Evolutionary conservation across 352 stramenopile genomes (phyloP), one percentile per base, ranked within the genome.

Genomic region (Globisporangium camurandrum): DNA sequence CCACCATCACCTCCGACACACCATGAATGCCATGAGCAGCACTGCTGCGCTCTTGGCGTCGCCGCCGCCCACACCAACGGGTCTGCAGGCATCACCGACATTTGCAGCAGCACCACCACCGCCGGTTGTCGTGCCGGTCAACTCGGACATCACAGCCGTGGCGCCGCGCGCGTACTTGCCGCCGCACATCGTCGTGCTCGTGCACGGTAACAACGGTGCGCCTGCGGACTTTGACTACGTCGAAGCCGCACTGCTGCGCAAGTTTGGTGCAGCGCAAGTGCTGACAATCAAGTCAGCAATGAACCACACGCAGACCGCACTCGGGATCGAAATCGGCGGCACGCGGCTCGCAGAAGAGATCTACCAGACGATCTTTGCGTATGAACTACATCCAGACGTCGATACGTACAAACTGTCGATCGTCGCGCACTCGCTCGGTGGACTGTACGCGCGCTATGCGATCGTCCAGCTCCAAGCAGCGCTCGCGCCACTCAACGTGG

Each of bases 131-230:
- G 36, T 22, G 17, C 6, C 36, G 17, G 36, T 36, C 24, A 24
- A 47, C 41, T 27, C 44, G 31, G 19, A n/a, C n/a, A n/a, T n/a
- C n/a, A n/a, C n/a, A n/a, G n/a, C n/a, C n/a, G n/a, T n/a, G n/a
- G n/a, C n/a, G n/a, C n/a, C 19, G 0, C 53, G n/a, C 26, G 39
- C 26, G 45, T 49, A 48, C 42, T 56, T 92, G 20, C 77, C 77
- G 26, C 57, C 74, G 41, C 69, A 89, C 52, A 84, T 92, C 27
- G 64, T 89, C 34, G 78, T 92, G 44, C 72, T 92, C 23, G 77
- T 92, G 45, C 81, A 92, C 53, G 81, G 81, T 24, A 89, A 92
- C 66, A 92, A 92, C 37, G 77, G 81, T 64, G 64, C 75, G 41
- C 75, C 77, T 7, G 61, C 59, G 14, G 81, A 92, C 57, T 88